Percentiles rank a stretch among this genome's conserved stretches.
Conservation (phyloP, 768 basidiomycete genomes). For the Russula griseocarnosa region DNA sequence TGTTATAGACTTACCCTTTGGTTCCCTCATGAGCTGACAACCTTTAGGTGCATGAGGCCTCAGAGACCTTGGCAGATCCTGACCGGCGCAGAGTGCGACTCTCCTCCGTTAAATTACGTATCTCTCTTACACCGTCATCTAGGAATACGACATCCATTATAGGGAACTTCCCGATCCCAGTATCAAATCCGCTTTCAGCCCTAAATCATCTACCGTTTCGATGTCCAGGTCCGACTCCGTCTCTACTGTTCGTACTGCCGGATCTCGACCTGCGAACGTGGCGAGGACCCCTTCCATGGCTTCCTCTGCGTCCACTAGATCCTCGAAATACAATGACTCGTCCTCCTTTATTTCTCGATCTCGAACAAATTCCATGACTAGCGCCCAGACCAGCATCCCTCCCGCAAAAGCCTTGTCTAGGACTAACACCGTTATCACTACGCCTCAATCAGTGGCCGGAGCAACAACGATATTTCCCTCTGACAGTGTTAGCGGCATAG, state of each 20-base stretch:
- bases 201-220: constrained; percentile 16
- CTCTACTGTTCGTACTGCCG: constrained; percentile 16
- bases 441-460: constrained; percentile 5
- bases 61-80: constrained; percentile 53
- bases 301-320: constrained; percentile 12
- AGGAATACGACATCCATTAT: constrained; percentile 28
- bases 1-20: not conserved
- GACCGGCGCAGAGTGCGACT: constrained; percentile 50
- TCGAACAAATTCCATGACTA: constrained; percentile 19
- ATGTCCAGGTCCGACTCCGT: constrained; percentile 16
- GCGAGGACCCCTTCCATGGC: constrained; percentile 15
- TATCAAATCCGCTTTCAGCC: constrained; percentile 16
- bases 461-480: constrained; percentile 13
- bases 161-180: constrained; percentile 20
- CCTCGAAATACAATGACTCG: constrained; percentile 6
- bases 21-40: constrained; percentile 28
- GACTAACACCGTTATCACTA: constrained; percentile 11
- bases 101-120: not conserved
- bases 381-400: not conserved
- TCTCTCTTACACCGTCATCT: not conserved
- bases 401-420: constrained; percentile 9
- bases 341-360: constrained; percentile 8
- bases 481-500: not conserved
- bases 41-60: constrained; percentile 58
- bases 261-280: constrained; percentile 4